These are phyloP conservation scores for Quercus aquifolioides DNA, from an alignment of 306 rosid genomes.

Conservation along the genomic window DNA sequence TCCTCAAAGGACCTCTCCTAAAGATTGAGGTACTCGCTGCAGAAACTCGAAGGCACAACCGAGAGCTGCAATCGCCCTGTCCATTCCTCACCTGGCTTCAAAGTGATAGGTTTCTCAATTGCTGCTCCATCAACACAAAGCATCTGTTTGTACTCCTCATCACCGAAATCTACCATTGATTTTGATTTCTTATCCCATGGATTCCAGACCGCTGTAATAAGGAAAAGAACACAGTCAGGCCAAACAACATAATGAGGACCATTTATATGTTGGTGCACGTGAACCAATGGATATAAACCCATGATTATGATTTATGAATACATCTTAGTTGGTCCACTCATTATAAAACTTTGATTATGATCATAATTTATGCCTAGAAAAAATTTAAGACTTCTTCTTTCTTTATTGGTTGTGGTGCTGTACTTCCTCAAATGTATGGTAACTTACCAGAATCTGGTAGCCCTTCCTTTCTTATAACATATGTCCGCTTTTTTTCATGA, in stretches of 20 bases:
- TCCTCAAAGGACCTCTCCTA: slow-evolving; percentile 25
- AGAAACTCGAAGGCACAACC: slow-evolving; percentile 81
- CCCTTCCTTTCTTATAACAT: slow-evolving; percentile 80
- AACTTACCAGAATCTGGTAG: slow-evolving; percentile 93
- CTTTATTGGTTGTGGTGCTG: background rate
- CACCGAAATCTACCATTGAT: slow-evolving; percentile 77
- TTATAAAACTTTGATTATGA: no score
- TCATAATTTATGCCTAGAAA: background rate
- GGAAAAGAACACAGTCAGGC: background rate
- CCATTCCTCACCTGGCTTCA: slow-evolving; percentile 99
- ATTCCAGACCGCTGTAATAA: slow-evolving; percentile 76
- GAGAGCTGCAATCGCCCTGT: slow-evolving; percentile 75
- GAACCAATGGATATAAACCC: background rate
- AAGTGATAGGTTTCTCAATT: slow-evolving; percentile 61
- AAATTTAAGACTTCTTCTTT: background rate
- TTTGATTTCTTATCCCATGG: slow-evolving; percentile 97
- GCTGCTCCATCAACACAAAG: slow-evolving; percentile 90
- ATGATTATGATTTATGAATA: background rate
- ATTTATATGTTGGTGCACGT: background rate
- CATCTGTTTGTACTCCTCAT: slow-evolving; percentile 91
- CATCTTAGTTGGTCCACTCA: background rate
- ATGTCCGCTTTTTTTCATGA: slow-evolving; percentile 83
- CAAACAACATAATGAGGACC: background rate
- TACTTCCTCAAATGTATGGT: background rate
- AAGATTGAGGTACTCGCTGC: slow-evolving; percentile 60